Percentiles rank a stretch among this genome's conserved stretches.
These are phyloP conservation scores for Hypoxylon sp. DNA, from an alignment of 2,329 filamentous ascomycete genomes.

Conservation along the genomic window DNA sequence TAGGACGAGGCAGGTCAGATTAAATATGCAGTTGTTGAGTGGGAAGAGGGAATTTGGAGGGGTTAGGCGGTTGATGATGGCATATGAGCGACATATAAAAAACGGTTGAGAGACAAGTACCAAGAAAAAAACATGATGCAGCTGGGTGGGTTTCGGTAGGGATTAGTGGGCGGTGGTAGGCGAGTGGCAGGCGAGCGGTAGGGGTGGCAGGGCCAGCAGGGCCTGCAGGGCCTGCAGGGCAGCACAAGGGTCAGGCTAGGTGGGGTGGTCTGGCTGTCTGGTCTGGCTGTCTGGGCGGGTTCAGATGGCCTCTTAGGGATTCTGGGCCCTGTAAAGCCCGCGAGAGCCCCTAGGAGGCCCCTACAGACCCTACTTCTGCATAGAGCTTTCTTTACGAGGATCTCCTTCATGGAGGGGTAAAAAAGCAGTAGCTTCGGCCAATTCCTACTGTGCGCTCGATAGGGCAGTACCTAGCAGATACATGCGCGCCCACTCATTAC, in stretches of 20 bases:
- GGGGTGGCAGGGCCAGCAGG: too few species aligned
- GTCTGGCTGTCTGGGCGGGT: too few species aligned
- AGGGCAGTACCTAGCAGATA: conserved; percentile 25
- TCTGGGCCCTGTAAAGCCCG: conserved; percentile 14
- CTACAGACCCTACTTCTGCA: conserved; percentile 7
- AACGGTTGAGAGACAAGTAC: conserved; percentile 32
- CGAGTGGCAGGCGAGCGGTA: too few species aligned
- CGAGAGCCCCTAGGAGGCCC: background rate
- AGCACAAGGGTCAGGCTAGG: conserved; percentile 5
- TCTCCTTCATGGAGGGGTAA: conserved; percentile 23
- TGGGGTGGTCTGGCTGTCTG: too few species aligned
- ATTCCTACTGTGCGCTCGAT: conserved; percentile 32
- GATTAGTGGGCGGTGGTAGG: too few species aligned
- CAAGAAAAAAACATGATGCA: conserved; percentile 35
- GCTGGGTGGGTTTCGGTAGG: conserved; percentile 7
- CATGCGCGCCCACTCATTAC: conserved; percentile 14
- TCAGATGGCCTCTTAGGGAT: conserved; percentile 22
- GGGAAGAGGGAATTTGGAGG: conserved; percentile 29
- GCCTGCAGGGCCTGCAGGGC: too few species aligned
- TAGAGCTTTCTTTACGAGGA: background rate
- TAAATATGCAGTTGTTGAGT: conserved; percentile 34
- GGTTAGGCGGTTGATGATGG: conserved; percentile 30
- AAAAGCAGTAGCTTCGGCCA: conserved; percentile 22
- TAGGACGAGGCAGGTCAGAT: conserved; percentile 17
- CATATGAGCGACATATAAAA: conserved; percentile 37